Conservation (phyloP, 1,284 basidiomycete species). For the Malassezia furfur region DNA sequence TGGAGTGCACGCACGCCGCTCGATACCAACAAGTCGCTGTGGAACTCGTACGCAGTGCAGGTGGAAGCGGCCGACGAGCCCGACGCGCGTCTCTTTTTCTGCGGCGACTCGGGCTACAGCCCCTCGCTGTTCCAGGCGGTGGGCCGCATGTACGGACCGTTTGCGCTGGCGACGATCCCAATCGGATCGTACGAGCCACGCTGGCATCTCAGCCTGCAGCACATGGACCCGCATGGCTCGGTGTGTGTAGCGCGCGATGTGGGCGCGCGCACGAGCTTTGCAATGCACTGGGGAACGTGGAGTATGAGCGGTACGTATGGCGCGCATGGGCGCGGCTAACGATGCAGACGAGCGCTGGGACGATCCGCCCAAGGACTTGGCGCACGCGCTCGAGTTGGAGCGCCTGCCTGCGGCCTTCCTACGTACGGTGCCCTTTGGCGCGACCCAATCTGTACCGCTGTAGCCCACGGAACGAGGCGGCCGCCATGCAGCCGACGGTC, state of each 20-base stretch:
- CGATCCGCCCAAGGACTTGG: conserved; percentile 26
- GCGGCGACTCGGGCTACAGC: conserved; percentile 50
- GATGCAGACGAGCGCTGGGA: conserved; percentile 30
- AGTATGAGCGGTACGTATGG: conserved; percentile 45
- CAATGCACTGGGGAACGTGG: conserved; percentile 53
- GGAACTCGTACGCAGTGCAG: conserved; percentile 35
- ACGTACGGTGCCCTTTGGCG: conserved; percentile 27
- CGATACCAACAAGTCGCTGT: conserved; percentile 52
- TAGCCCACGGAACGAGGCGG: conserved; percentile 9
- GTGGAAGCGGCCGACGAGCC: conserved; percentile 3
- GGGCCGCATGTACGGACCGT: conserved; percentile 50
- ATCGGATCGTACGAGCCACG: conserved; percentile 49
- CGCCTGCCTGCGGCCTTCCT: conserved; percentile 14
- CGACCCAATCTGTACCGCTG: conserved; percentile 16
- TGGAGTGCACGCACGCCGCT: conserved; percentile 51
- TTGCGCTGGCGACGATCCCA: conserved; percentile 51
- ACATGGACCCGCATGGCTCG: conserved; percentile 31
- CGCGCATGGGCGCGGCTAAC: neutral
- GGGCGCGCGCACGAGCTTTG: conserved; percentile 32
- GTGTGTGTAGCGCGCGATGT: conserved; percentile 31
- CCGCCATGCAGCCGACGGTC: neutral
- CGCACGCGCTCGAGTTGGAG: conserved; percentile 18
- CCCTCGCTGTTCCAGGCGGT: conserved; percentile 50
- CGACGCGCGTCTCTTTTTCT: conserved; percentile 45
- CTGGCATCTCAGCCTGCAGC: conserved; percentile 38